Base-by-base conservation (phyloP, 768 basidiomycete genomes). In the Kwoniella heveanensis region DNA sequence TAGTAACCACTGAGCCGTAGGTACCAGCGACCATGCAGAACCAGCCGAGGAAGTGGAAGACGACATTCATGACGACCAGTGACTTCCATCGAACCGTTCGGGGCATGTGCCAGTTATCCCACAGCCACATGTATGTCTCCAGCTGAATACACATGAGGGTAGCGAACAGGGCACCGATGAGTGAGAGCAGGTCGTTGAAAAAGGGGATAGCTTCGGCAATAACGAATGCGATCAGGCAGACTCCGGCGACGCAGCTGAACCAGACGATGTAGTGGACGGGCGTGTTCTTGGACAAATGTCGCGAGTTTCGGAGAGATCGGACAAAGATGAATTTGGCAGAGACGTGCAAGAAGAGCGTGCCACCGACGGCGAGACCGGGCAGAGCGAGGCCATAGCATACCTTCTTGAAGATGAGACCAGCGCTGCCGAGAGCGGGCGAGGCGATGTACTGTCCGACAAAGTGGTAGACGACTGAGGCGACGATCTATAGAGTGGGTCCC, bases 391-490 rank as follows among this genome's bases (percentile, higher is more conserved):
- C 68, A 48, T 71, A 79, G 25, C 68, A 66, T 46, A 79, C 69
- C 60, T 73, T 73, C 57, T 74, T 73, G 52, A 79, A 54, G 1
- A 78, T 36, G 0, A 69, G 54, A 10, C 79, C 78, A 15, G 78
- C 79, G 2, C 68, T 70, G 1, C 78, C 75, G 2, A 80, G 70
- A 30, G 79, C 78, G 13, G 79, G 79, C 0, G 73, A 76, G 24
- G 79, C 70, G 61, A 80, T 73, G 58, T 74, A 74, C 52, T 73
- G 67, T 6, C 76, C 76, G 29, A 67, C 70, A 37, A 62, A 76
- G 54, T 62, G 59, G 65, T 79, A 81, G 0, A 79, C 74, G 26
- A 77, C 72, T 27, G 74, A 57, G 12, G 70, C 72, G 56, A 80
- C 63, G 47, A 65, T 67, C 73, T 74, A 59, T 55, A 30, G n/a